A percentile compares a stretch with the other conserved stretches of the same genome.
Evolutionary conservation across 1,284 basidiomycete species (phyloP).

Genomic region (Cystobasidium sp.): DNA sequence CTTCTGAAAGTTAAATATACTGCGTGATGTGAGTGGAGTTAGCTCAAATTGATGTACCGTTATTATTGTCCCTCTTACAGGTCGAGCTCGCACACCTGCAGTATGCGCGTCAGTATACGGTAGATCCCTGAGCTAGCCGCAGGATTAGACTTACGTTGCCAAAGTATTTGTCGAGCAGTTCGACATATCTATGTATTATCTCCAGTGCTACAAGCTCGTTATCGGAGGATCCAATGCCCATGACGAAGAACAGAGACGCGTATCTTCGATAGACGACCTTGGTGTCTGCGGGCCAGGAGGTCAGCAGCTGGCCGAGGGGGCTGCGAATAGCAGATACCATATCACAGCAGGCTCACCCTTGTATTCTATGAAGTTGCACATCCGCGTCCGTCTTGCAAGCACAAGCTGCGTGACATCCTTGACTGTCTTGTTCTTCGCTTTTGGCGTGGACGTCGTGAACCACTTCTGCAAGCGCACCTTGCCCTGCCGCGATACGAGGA

Average conservation of each 20-base stretch:
- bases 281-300: slow-evolving; percentile 48
- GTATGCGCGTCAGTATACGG: background rate
- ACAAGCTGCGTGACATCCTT: slow-evolving; percentile 99
- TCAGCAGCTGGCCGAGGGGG: background rate
- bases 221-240: slow-evolving; percentile 83
- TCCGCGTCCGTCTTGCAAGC: slow-evolving; percentile 89
- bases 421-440: slow-evolving; percentile 95
- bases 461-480: slow-evolving; percentile 98
- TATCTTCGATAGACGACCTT: slow-evolving; percentile 98
- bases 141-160: slow-evolving; percentile 89
- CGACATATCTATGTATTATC: slow-evolving; percentile 97
- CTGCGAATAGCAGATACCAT: background rate
- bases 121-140: too few relatives aligned
- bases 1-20: slow-evolving; percentile 98
- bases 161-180: slow-evolving; percentile 98
- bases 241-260: slow-evolving; percentile 97
- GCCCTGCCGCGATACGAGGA: slow-evolving; percentile 93
- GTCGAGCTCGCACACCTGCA: slow-evolving; percentile 91
- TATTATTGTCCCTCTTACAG: slow-evolving; percentile 63
- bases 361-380: slow-evolving; percentile 99
- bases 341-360: slow-evolving; percentile 69
- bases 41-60: background rate
- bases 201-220: slow-evolving; percentile 93
- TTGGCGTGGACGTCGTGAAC: slow-evolving; percentile 94
- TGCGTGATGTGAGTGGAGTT: slow-evolving; percentile 54